A percentile compares a stretch with the other conserved stretches of the same genome.
Conservation (phyloP, 2,329 filamentous ascomycete species). For the Arthrobotrys megalospora region DNA sequence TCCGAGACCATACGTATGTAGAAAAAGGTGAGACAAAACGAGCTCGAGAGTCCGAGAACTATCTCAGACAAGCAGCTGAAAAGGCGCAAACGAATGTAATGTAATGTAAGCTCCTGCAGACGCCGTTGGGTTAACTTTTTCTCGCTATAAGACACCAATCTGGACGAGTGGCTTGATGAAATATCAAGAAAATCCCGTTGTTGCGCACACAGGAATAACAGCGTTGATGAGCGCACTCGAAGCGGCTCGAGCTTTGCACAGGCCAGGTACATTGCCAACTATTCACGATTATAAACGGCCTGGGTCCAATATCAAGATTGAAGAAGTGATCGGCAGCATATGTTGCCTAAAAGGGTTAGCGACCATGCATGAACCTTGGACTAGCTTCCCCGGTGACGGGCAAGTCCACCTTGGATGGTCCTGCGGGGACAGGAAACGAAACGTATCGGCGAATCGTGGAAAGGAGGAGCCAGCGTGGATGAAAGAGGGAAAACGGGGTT, state of each 20-base stretch:
- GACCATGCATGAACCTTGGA: conserved; percentile 40
- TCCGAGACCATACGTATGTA: not conserved
- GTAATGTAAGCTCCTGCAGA: conserved; percentile 3
- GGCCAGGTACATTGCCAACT: not conserved
- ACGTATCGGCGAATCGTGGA: conserved; percentile 11
- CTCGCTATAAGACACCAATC: conserved; percentile 44
- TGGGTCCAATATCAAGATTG: conserved; percentile 51
- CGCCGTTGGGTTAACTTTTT: conserved; percentile 10
- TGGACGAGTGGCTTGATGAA: conserved; percentile 37
- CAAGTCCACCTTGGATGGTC: conserved; percentile 19
- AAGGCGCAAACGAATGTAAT: conserved; percentile 20
- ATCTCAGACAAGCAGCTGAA: conserved; percentile 1
- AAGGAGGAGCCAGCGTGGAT: conserved; percentile 11
- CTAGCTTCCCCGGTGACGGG: conserved; percentile 59
- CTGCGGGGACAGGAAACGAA: conserved; percentile 24
- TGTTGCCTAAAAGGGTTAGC: conserved; percentile 44
- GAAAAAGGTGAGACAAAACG: conserved; percentile 30
- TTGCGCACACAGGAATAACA: conserved; percentile 26
- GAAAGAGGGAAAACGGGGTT: conserved; percentile 12
- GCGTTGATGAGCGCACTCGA: conserved; percentile 24
- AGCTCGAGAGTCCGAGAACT: conserved; percentile 19
- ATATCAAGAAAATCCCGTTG: conserved; percentile 14
- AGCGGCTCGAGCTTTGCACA: conserved; percentile 42
- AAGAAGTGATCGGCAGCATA: conserved; percentile 37
- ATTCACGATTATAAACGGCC: conserved; percentile 5